Evolutionary conservation across 805 yeast genomes (phyloP), one percentile per base, ranked within the genome.

Genomic region (Geotrichum ghanense): DNA sequence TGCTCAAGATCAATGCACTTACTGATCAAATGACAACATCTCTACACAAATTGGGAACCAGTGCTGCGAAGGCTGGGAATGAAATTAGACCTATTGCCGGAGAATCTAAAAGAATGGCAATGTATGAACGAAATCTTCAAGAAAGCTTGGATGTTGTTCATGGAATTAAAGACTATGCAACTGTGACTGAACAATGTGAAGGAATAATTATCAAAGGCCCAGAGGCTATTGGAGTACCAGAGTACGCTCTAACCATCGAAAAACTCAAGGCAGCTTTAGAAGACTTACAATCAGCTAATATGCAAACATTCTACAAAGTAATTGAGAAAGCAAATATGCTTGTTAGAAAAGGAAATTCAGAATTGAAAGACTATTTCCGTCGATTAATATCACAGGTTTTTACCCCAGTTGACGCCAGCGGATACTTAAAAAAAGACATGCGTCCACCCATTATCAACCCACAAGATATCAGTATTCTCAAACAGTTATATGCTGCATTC

Each of bases 51-150:
- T 73, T 88, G 46, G 70, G 79, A 4, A 61, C 61, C 24, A 73
- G 72, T 45, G 72, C 88, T 4, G 58, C 68, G 21, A 69, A 70
- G 20, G 82, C 90, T 1, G 76, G 79, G 49, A 63, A 65, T 24
- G 72, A 83, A 21, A 77, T 90, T 54, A 74, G 76, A 44, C 96
- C 97, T 0, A 76, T 86, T 42, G 70, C 83, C 35, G 70, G 73
- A 5, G 77, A 78, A 48, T 81, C 83, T 44, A 76, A 76, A 52
- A 67, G 70, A 46, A 61, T 82, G 48, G 76, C 75, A 34, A 61
- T 70, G 1, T 72, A 77, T 51, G 80, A 78, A 43, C 50, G 48
- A 44, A 56, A 54, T 44, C 54, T 54, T 16, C 49, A 50, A 31
- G 46, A 51, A 16, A 58, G 63, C 17, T 50, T 57, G 46, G 50